Evolutionary conservation across 192 early-diverging fungal genomes (phyloP), one percentile per base, ranked within the genome.

Genomic region (Pilaira anomala): DNA sequence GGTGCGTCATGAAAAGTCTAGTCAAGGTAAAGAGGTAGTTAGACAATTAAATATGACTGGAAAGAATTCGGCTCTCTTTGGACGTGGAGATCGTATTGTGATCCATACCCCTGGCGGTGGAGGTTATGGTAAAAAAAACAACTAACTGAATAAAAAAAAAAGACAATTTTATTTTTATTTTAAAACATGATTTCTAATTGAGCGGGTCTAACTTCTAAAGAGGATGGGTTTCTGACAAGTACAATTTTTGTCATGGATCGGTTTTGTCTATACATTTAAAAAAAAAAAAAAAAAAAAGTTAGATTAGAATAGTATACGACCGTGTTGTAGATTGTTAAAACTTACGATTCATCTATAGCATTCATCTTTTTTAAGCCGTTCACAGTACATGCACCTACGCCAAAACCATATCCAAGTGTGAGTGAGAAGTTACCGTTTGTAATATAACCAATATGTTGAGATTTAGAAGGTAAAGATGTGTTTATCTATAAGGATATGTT

Each of bases 71-170:
- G 86, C 91, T 6, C 63, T 83, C 44, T 88, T 95, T 30, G 65
- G 73, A 2, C 68, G 78, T n/a, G 91, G 92, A 5, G 96, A 98
- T 72, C 80, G 88, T 25, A 72, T 98, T 48, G 60, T 89, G 16
- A 85, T 98, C 41, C 82, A 87, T 73, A 93, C 95, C 0, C 96
- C 96, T 22, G 96, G 96, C 2, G 96, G 94, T 45, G 96, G 97
- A 28, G 97, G 93, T n/a, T 95, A 77, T 74, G 87, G 87, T 22
- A 28, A 59, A 33, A 36, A 36, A 36, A 36, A 36, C n/a, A 36
- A 4, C 33, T 9, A 36, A 36, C 6, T 36, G 33, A 9, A 36
- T 36, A 36, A 36, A 33, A 36, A 9, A 36, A 36, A 36, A 1
- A 6, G 4, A 4, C 7, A 33, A 4, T 33, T 4, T 33, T 33